Evolutionary conservation across 441 rosid genomes (phyloP).

Genomic region (Gossypium aridum): DNA sequence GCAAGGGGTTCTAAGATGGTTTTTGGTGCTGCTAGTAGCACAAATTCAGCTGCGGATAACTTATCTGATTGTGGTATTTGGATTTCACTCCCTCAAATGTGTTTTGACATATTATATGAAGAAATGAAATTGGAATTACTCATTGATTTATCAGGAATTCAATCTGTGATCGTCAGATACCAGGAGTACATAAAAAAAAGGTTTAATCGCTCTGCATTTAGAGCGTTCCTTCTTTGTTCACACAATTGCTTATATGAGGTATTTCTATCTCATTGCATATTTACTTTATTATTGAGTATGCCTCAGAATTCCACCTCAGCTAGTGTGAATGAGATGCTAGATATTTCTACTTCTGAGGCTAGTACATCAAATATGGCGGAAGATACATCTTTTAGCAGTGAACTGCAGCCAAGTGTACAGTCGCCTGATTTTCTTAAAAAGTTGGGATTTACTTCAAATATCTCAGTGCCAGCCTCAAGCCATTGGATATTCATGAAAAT

Average conservation of each 20-base stretch:
- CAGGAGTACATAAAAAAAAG: conserved; percentile 37
- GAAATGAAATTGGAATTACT: conserved; percentile 41
- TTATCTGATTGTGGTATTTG: conserved; percentile 48
- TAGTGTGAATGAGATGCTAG: conserved; percentile 25
- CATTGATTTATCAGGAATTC: conserved; percentile 42
- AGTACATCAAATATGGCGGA: conserved; percentile 20
- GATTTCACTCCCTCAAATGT: conserved; percentile 46
- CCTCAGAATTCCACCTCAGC: conserved; percentile 28
- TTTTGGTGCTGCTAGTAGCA: conserved; percentile 27
- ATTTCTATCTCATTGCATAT: conserved; percentile 50
- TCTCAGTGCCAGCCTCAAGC: conserved; percentile 25
- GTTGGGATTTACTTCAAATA: conserved; percentile 34
- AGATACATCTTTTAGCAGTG: conserved; percentile 25
- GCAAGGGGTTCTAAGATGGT: conserved; percentile 24
- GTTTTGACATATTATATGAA: conserved; percentile 43
- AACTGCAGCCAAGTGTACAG: conserved; percentile 30
- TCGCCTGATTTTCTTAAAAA: conserved; percentile 33
- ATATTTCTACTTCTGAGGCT: conserved; percentile 22
- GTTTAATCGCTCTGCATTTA: conserved; percentile 36
- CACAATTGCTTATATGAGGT: conserved; percentile 54
- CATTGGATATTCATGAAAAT: conserved; percentile 45
- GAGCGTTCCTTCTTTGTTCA: conserved; percentile 38
- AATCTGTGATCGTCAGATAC: conserved; percentile 43
- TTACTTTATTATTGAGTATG: conserved; percentile 40
- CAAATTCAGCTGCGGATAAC: conserved; percentile 25